Conservation (phyloP, 2,329 filamentous ascomycete genomes). For the Bipolaris bicolor region DNA sequence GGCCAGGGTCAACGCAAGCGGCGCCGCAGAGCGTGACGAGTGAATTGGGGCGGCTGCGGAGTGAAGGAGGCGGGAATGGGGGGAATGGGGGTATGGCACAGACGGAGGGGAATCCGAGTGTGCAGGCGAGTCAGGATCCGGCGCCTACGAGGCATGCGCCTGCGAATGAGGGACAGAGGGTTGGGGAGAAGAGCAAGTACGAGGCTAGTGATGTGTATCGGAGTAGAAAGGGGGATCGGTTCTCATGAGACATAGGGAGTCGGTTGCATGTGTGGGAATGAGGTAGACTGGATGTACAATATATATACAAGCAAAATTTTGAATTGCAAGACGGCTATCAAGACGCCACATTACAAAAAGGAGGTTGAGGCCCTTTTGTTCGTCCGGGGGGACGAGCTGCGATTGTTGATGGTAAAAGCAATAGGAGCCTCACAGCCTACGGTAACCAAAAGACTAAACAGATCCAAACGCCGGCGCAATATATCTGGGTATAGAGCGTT, state of each 20-base stretch:
- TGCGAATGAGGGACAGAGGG: conserved; percentile 68
- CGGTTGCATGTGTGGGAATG: neutral
- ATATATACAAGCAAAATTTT: neutral
- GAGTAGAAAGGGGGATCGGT: conserved; percentile 84
- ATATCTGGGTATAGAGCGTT: conserved; percentile 44
- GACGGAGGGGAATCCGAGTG: conserved; percentile 64
- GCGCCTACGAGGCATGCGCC: conserved; percentile 84
- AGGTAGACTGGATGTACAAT: neutral
- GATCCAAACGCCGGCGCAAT: conserved; percentile 33
- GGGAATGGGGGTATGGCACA: conserved; percentile 17
- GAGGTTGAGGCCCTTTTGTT: conserved; percentile 19
- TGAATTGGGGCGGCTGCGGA: conserved; percentile 16
- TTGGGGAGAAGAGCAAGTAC: conserved; percentile 85
- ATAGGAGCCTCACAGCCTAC: conserved; percentile 2
- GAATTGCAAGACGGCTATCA: neutral
- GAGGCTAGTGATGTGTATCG: conserved; percentile 78
- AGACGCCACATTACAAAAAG: conserved; percentile 3
- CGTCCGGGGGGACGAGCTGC: conserved; percentile 4
- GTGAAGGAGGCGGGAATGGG: conserved; percentile 18
- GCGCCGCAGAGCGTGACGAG: conserved; percentile 16
- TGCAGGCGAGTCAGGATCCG: conserved; percentile 78
- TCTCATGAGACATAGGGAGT: conserved; percentile 51
- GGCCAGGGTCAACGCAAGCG: conserved; percentile 12
- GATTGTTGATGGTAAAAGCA: neutral
- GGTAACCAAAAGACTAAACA: conserved; percentile 1